Base-by-base conservation (phyloP, 139 green algal genomes). In the Closterium sp. region DNA sequence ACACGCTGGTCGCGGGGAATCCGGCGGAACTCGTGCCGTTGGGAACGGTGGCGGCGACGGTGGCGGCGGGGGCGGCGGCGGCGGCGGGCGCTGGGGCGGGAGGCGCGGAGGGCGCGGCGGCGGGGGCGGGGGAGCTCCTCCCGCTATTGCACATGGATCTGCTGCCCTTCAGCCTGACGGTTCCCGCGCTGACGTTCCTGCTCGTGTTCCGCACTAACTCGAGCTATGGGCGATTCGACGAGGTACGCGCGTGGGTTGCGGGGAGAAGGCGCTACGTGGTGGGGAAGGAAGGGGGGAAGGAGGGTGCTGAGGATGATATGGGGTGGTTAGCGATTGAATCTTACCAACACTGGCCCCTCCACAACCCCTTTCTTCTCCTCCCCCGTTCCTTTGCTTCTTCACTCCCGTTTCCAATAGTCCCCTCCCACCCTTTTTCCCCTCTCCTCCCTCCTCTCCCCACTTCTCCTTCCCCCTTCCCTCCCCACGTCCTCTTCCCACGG, bases 131-230 rank as follows among this genome's bases (percentile, higher is more conserved):
- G 24, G 42, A 85, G 38, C 17, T n/a, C 31, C 24, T 93, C 27
- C 88, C 87, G n/a, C 22, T 93, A 34, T 6, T 93, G 38, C 87
- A 93, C 27, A 45, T 93, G 34, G 6, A 45, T 11, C 21, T 24
- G 19, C 91, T 94, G 31, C 91, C 91, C 10, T 90, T 94, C 24
- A 42, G 31, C 27, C 91, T 94, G 0, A 94, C 91, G 28, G 70
- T 91, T 22, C 91, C 91, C 28, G 91, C 91, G 28, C 91, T 94
- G 22, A 13, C 90, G 27, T 85, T 94, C 70, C 91, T 94, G 21
- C 91, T 94, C 1, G 91, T 94, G 22, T 94, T 94, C 91, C 91
- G 91, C 50, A 94, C 91, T 28, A 89, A 94, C 27, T 34, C 91
- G 45, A 45, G 31, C 24, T 94, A 93, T 19, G 89, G 34, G 29